These are phyloP conservation scores for Cryphonectria japonica DNA, from an alignment of 2,329 filamentous ascomycete species.

Conservation along the genomic window DNA sequence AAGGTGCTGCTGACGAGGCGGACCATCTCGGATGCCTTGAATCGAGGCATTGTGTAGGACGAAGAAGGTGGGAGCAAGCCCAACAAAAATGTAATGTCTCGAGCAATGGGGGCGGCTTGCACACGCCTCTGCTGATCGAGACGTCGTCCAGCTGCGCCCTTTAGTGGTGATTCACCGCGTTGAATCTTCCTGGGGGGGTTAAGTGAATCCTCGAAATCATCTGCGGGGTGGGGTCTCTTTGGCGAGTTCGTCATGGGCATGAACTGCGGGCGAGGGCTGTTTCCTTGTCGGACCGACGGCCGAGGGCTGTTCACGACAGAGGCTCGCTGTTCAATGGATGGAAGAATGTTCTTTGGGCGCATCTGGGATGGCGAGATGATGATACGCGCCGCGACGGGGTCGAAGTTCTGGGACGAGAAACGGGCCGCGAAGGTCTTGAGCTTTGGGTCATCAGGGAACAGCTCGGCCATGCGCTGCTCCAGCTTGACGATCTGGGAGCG, in stretches of 20 bases:
- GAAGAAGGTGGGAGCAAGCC: constrained; percentile 75
- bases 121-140: constrained; percentile 76
- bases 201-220: constrained; percentile 70
- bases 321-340: constrained; percentile 55
- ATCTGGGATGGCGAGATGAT: constrained; percentile 87
- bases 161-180: constrained; percentile 89
- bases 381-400: constrained; percentile 79
- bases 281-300: constrained; percentile 38
- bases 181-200: constrained; percentile 83
- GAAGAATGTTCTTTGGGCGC: constrained; percentile 62
- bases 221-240: constrained; percentile 64
- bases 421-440: constrained; percentile 76
- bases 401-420: constrained; percentile 74
- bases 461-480: constrained; percentile 87
- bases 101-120: constrained; percentile 70
- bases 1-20: constrained; percentile 70
- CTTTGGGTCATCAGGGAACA: constrained; percentile 87
- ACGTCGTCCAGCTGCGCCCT: constrained; percentile 84
- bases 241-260: constrained; percentile 56
- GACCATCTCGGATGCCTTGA: constrained; percentile 73
- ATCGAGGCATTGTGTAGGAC: constrained; percentile 70
- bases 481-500: constrained; percentile 87
- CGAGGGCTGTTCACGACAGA: constrained; percentile 52
- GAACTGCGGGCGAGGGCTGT: constrained; percentile 54
- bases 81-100: constrained; percentile 67